Conservation (phyloP, 495 filamentous ascomycete genomes). For the Entonaema liquescens region DNA sequence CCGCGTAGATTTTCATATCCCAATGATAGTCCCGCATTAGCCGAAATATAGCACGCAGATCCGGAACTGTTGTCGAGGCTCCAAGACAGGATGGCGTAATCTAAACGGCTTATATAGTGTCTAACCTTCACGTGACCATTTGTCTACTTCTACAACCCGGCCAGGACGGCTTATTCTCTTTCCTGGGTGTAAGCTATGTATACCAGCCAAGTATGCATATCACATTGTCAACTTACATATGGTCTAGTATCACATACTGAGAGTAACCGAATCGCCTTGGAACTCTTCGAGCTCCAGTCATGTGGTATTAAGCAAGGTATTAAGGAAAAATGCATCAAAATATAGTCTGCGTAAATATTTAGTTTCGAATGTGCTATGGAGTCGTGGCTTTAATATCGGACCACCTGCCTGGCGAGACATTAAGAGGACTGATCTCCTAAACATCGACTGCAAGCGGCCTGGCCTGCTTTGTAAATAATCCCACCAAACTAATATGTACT, state of each 20-base stretch:
- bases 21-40: constrained; percentile 26
- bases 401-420: too few relatives aligned
- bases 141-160: constrained; percentile 26
- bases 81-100: constrained; percentile 42
- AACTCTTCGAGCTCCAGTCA: constrained; percentile 37
- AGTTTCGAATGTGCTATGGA: too few relatives aligned
- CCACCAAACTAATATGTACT: too few relatives aligned
- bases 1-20: constrained; percentile 15
- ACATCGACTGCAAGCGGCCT: too few relatives aligned
- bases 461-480: too few relatives aligned
- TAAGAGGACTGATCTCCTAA: too few relatives aligned
- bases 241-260: constrained; percentile 51
- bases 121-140: constrained; percentile 54
- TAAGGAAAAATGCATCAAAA: neutral
- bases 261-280: constrained; percentile 28
- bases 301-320: constrained; percentile 32
- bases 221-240: constrained; percentile 55
- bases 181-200: constrained; percentile 5
- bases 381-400: too few relatives aligned
- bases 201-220: constrained; percentile 44
- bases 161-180: neutral
- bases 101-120: constrained; percentile 54
- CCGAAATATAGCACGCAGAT: constrained; percentile 37
- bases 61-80: constrained; percentile 42
- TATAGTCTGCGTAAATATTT: too few relatives aligned